These are phyloP conservation scores for Metarhizium album DNA, from an alignment of 2,329 filamentous ascomycete species.

Conservation along the genomic window DNA sequence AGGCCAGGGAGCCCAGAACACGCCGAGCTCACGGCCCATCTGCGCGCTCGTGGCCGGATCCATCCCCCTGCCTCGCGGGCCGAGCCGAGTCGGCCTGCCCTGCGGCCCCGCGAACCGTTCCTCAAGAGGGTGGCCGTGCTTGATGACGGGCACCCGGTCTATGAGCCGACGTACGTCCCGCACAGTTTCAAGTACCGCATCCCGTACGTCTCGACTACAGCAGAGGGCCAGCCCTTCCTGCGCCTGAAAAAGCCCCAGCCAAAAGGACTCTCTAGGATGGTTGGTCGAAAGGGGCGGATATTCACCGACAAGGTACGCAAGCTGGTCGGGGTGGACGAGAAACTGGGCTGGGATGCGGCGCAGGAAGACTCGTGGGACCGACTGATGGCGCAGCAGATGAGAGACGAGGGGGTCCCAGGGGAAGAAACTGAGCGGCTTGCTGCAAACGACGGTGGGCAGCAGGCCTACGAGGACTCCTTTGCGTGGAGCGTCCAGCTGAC, in stretches of 20 bases:
- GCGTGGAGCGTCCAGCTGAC: conserved; percentile 19
- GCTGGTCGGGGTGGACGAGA: conserved; percentile 28
- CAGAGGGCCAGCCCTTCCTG: conserved; percentile 51
- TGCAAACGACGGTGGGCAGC: background rate
- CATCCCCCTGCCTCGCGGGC: conserved; percentile 7
- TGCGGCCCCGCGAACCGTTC: conserved; percentile 17
- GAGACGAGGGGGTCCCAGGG: background rate
- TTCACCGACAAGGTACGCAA: conserved; percentile 31
- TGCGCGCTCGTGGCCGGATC: conserved; percentile 19
- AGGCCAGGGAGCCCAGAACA: conserved; percentile 28
- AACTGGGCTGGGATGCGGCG: conserved; percentile 17
- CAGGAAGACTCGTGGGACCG: conserved; percentile 41
- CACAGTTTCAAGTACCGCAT: conserved; percentile 27
- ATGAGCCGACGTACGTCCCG: conserved; percentile 36
- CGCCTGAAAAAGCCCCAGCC: conserved; percentile 58
- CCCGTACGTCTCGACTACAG: conserved; percentile 43
- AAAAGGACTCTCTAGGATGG: conserved; percentile 40
- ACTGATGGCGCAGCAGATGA: conserved; percentile 20
- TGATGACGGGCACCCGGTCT: conserved; percentile 28
- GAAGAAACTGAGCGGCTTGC: background rate
- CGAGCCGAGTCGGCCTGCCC: conserved; percentile 9
- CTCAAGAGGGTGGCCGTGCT: conserved; percentile 23
- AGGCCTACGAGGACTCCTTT: conserved; percentile 16
- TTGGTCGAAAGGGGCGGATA: conserved; percentile 39
- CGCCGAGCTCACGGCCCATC: conserved; percentile 28